phyloP scores from a whole-genome alignment of 192 early-diverging fungal species.

The Entrophospora sp. region DNA sequence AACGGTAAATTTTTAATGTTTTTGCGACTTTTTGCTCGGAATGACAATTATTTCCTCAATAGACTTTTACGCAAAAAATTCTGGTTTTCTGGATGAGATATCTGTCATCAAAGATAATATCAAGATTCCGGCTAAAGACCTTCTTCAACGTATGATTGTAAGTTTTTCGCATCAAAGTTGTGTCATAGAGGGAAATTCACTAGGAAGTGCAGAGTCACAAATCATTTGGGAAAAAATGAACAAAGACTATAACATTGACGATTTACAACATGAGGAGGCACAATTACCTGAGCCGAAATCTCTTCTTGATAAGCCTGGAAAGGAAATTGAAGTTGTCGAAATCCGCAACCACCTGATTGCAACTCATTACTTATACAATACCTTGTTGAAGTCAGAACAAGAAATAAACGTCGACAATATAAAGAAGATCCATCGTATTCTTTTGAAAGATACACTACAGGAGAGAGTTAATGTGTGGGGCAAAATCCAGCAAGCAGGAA shows the following conservation, averaged over 20 bases:
- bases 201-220: not conserved
- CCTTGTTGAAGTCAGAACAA: not conserved
- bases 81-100: not conserved
- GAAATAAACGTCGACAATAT: not conserved
- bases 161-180: constrained; percentile 14
- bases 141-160: not conserved
- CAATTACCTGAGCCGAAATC: not conserved
- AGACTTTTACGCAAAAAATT: constrained; percentile 1
- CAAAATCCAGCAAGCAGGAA: constrained; percentile 1
- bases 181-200: not conserved
- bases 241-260: not conserved
- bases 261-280: not conserved
- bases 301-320: not conserved
- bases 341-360: constrained; percentile 3
- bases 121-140: not conserved
- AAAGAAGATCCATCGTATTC: not conserved
- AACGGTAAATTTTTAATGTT: not conserved
- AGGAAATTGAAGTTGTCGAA: not conserved
- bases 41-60: not conserved
- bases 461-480: constrained; percentile 5
- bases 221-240: not conserved
- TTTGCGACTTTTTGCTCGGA: not conserved
- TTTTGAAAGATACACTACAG: constrained; percentile 6
- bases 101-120: not conserved
- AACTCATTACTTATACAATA: constrained; percentile 3